Conservation (phyloP, 179 eudicot genomes). For the Spinacia oleracea region DNA sequence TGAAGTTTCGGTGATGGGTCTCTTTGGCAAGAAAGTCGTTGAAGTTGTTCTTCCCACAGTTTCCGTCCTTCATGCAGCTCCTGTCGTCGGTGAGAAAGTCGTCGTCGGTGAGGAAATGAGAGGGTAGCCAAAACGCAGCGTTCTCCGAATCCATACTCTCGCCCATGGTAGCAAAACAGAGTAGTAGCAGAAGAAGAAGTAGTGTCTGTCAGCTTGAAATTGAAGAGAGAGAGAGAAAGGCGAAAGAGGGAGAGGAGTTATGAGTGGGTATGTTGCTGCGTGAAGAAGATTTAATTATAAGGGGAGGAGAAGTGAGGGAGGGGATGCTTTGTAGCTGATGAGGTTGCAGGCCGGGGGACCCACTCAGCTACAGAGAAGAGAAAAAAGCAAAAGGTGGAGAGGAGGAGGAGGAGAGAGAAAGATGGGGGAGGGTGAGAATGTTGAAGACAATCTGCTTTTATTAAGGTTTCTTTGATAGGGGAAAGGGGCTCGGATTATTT, state of each 20-base stretch:
- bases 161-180: neutral
- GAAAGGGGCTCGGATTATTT: neutral
- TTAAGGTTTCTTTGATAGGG: constrained; percentile 17
- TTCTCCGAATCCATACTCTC: constrained; percentile 25
- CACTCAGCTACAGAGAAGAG: neutral
- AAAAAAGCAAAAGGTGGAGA: neutral
- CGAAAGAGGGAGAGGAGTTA: neutral
- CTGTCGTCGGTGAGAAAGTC: constrained; percentile 34
- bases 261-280: constrained; percentile 5
- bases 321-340: constrained; percentile 19
- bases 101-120: constrained; percentile 59
- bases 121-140: constrained; percentile 57
- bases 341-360: constrained; percentile 31
- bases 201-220: too few relatives aligned
- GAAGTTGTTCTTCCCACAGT: neutral
- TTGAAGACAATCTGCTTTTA: constrained; percentile 40
- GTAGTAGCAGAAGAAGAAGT: neutral
- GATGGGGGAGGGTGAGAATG: constrained; percentile 39
- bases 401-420: constrained; percentile 15
- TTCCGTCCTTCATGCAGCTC: neutral
- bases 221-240: constrained; percentile 11
- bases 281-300: constrained; percentile 40
- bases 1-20: neutral
- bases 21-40: constrained; percentile 41
- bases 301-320: neutral